Base-by-base conservation (phyloP, 176 grass and related monocot genomes). In the Oryza longistaminata region DNA sequence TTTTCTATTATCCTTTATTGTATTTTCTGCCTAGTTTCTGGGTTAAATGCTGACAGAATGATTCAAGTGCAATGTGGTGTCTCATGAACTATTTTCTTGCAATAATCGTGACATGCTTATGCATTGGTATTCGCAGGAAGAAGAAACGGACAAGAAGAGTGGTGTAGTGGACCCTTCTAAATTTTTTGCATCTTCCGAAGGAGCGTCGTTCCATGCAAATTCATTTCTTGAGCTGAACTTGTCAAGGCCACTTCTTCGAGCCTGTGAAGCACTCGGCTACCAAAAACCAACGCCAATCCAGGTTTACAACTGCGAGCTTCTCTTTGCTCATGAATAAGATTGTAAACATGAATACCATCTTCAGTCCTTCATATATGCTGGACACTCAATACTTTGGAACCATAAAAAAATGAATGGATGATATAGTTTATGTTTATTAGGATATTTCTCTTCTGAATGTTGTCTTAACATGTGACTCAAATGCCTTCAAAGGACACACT, bases 261-360 rank as follows among this genome's bases (percentile, higher is more conserved):
- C 93, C 70, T 98, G 96, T 62, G 93, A 95, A 89, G 90, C 89
- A 49, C 90, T 98, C 35, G 93, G 93, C 66, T 95, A 98, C 91
- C 87, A 95, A 55, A 98, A 98, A 50, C 96, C 96, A 67, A 98
- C 96, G 71, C 91, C 96, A 3, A 98, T 98, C 79, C 96, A 98
- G 92, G 95, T 97, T 90, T 69, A 44, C 81, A 35, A 76, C 77
- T 49, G 43, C 45, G 66, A 64, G 45, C 58, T 74, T 5, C 62
- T 74, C 85, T 43, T 72, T 33, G 31, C 4, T 66, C 2, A 24
- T 53, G 49, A 24, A n/a, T 85, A 27, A 37, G 19, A 75, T 71
- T 31, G 31, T 66, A 26, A 68, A 10, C 27, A 33, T 17, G 53
- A 65, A n/a, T 83, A 24, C 2, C n/a, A 21, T 13, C 52, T 48